phyloP scores from a whole-genome alignment of 139 green algal species.

The Edaphochlamys debaryana region DNA sequence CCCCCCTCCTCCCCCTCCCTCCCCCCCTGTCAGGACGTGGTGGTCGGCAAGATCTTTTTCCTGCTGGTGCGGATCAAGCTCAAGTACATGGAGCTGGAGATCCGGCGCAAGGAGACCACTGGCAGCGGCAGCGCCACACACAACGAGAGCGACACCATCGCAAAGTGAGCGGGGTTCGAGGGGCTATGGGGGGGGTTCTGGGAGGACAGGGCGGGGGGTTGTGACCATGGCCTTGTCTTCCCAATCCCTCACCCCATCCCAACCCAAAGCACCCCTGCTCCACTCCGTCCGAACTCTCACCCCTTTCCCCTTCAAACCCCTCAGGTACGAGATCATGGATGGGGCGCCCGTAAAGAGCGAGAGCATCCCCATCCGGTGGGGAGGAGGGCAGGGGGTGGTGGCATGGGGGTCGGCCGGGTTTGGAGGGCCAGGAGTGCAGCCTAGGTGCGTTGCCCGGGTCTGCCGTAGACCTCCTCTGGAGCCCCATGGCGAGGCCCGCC shows the following conservation, averaged over 20 bases:
- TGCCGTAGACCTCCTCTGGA: too few species aligned
- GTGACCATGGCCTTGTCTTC: too few species aligned
- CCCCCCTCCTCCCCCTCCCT: too few species aligned
- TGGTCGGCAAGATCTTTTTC: constrained; percentile 98
- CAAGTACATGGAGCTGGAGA: constrained; percentile 99
- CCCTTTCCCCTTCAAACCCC: too few species aligned
- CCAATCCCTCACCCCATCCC: too few species aligned
- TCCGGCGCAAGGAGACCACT: constrained; percentile 92
- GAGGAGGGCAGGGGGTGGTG: not conserved
- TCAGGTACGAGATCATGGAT: constrained; percentile 97
- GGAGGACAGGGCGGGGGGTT: too few species aligned
- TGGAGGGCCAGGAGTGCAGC: not conserved
- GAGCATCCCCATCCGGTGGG: constrained; percentile 87
- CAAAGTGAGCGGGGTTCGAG: constrained; percentile 87
- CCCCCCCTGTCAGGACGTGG: constrained; percentile 74
- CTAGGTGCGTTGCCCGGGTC: too few species aligned
- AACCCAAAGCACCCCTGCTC: too few species aligned
- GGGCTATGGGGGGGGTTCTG: too few species aligned
- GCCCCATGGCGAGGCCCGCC: too few species aligned
- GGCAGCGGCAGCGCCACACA: constrained; percentile 80
- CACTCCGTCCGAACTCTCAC: too few species aligned
- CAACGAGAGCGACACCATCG: constrained; percentile 95
- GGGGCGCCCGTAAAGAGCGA: constrained; percentile 94
- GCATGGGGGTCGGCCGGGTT: not conserved
- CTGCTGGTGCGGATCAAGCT: constrained; percentile 98